Evolutionary conservation across 73 alveolate species (phyloP).

Genomic region (Paraurostyla sp.): DNA sequence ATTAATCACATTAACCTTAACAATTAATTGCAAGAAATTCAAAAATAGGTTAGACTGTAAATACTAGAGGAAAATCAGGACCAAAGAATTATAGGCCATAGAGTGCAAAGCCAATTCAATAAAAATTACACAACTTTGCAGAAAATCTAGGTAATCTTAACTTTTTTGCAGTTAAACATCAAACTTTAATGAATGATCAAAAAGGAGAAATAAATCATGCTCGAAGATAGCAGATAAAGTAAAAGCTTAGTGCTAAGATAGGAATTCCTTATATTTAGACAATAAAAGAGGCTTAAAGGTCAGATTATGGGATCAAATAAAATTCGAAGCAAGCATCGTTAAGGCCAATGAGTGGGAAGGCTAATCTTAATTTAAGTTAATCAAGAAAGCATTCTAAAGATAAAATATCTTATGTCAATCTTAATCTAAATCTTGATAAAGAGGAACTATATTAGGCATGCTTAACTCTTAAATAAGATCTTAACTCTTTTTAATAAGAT

Average conservation of each 20-base stretch:
- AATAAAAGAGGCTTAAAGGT: conserved; percentile 20
- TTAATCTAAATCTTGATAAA: conserved; percentile 18
- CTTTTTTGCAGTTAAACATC: neutral
- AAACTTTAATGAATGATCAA: neutral
- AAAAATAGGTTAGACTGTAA: no score
- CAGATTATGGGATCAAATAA: neutral
- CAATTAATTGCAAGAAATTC: no score
- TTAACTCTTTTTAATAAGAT: neutral
- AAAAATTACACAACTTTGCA: neutral
- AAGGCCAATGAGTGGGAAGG: conserved; percentile 31
- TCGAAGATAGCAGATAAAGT: neutral
- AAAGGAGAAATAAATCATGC: neutral
- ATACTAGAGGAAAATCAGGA: neutral
- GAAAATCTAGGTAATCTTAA: neutral
- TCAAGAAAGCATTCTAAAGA: conserved; percentile 6
- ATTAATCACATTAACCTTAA: no score
- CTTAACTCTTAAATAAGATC: neutral
- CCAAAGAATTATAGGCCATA: neutral
- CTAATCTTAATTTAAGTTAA: neutral
- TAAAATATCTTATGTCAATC: conserved; percentile 3
- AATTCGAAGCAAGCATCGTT: neutral
- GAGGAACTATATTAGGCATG: conserved; percentile 22
- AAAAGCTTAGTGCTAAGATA: neutral
- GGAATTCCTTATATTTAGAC: conserved; percentile 10
- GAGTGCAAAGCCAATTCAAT: conserved; percentile 23